Evolutionary conservation across 2,329 filamentous ascomycete genomes (phyloP), one percentile per base, ranked within the genome.

Genomic region (Clarireedia paspali): DNA sequence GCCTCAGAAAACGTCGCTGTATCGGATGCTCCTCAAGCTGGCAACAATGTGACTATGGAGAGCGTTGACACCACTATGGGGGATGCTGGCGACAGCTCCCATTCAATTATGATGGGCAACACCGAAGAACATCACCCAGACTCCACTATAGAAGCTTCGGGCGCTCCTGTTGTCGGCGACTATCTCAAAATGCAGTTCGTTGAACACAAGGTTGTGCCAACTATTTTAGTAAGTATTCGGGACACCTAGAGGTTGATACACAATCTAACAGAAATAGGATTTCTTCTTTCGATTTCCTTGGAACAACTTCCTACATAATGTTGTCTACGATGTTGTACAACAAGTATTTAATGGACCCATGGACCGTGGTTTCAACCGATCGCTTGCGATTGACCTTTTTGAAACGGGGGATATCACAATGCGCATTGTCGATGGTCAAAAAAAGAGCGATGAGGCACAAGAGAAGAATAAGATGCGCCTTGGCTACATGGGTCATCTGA

Each of bases 231-330:
- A 79, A 79, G 87, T 74, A 40, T 26, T 15, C n/a, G 2, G 39
- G 6, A 34, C 42, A 12, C 10, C 24, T 40, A 24, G 17, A 23
- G 15, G 5, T 44, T 42, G 30, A 38, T 52, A 24, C 27, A 23
- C 20, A 48, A 66, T 57, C 60, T 60, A 68, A 45, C 26, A 34
- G 44, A 30, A 57, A 10, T 62, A 95, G 90, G 89, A 91, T 56
- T 97, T 97, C 76, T 99, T 99, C 74, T 99, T 99, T 76, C 84
- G 87, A 58, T 99, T 97, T 67, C 92, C 94, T 1, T 99, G 94
- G 94, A 99, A 99, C 73, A 99, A 99, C 71, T 99, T 99, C 69
- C 80, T 99, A 46, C 94, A 99, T 73, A 99, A 99, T 68, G 94
- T 99, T 45, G 94, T 99, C 48, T 99, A 99, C 70, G 94, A 99